Evolutionary conservation across 176 grass and related monocot species (phyloP).

Genomic region (Oryza rufipogon): DNA sequence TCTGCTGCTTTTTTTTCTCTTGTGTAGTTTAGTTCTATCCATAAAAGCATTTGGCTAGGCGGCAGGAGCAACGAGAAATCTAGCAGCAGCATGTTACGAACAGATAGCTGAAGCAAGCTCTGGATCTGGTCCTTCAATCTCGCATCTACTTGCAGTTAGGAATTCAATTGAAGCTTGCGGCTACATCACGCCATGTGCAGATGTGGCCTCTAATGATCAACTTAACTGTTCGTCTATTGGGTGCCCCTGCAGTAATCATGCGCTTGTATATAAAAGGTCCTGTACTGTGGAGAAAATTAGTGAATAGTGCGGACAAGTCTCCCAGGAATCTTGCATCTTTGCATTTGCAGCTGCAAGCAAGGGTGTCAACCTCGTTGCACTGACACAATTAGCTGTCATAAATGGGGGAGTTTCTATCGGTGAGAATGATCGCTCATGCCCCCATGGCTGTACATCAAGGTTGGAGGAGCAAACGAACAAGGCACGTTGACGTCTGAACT

Average conservation of each 20-base stretch:
- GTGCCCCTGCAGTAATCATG: neutral
- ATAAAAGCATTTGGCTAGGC: neutral
- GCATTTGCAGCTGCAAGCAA: neutral
- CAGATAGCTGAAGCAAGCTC: neutral
- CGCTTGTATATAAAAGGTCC: neutral
- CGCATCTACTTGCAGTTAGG: constrained; percentile 1
- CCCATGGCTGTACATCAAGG: constrained; percentile 19
- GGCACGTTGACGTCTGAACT: constrained; percentile 43
- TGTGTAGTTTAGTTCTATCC: neutral
- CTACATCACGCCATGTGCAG: constrained; percentile 12
- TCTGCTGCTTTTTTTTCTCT: neutral
- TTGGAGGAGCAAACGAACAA: neutral
- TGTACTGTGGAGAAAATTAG: neutral
- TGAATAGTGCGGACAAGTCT: neutral
- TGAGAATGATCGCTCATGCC: constrained; percentile 12
- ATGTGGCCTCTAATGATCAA: neutral
- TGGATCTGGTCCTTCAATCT: constrained; percentile 8
- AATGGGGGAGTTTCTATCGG: neutral
- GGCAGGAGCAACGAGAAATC: neutral
- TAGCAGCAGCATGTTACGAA: neutral
- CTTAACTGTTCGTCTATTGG: neutral
- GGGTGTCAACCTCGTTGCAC: neutral
- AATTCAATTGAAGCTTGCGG: constrained; percentile 7
- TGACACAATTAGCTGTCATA: constrained; percentile 26
- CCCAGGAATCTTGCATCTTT: neutral